A percentile compares a stretch with the other conserved stretches of the same genome.
Conservation (phyloP, 257 asterid species). For the Ehretia macrophylla region DNA sequence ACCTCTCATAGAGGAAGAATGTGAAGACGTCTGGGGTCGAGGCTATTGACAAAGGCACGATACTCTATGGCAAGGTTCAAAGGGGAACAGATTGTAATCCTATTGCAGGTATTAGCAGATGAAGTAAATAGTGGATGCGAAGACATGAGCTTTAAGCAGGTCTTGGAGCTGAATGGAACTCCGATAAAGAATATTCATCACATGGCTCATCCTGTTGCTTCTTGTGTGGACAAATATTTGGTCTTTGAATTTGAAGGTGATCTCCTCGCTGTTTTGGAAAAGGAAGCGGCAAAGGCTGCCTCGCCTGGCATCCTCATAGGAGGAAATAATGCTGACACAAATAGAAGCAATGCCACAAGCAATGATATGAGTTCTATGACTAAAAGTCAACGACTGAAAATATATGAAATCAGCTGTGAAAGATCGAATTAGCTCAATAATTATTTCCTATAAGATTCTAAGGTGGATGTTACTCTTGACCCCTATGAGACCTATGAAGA, state of each 20-base stretch:
- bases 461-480: no score
- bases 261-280: conserved; percentile 70
- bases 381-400: no score
- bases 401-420: no score
- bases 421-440: no score
- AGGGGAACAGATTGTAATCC: conserved; percentile 82
- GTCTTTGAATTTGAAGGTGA: conserved; percentile 82
- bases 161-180: conserved; percentile 76
- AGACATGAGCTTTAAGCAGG: conserved; percentile 93
- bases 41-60: conserved; percentile 77
- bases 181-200: conserved; percentile 83
- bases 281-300: conserved; percentile 61
- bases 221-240: conserved; percentile 67
- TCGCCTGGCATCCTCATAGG: conserved; percentile 71
- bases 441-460: no score
- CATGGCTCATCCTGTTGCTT: conserved; percentile 80
- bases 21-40: conserved; percentile 91
- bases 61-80: conserved; percentile 80
- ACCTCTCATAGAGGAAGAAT: conserved; percentile 81
- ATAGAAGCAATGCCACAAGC: no score
- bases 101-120: conserved; percentile 93
- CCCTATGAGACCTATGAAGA: no score
- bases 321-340: no score
- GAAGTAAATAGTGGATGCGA: conserved; percentile 94
- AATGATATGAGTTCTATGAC: no score